These are phyloP conservation scores for Carex littledalei DNA, from an alignment of 176 grass and related monocot species.

Conservation along the genomic window DNA sequence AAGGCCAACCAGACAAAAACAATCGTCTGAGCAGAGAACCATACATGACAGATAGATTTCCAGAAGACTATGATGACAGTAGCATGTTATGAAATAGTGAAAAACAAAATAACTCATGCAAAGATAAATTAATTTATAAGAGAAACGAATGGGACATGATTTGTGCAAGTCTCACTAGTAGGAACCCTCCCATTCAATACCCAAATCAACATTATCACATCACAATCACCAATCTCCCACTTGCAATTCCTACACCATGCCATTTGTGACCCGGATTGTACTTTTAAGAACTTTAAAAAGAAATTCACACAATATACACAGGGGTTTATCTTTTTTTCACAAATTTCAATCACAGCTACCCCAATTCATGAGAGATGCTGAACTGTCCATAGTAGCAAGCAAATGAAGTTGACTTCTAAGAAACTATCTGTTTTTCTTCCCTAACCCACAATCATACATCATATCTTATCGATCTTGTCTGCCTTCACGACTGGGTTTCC, in stretches of 20 bases:
- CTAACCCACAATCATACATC: constrained; percentile 15
- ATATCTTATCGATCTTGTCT: constrained; percentile 55
- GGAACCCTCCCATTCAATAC: constrained; percentile 9
- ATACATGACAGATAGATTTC: neutral
- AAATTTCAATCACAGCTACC: neutral
- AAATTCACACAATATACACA: constrained; percentile 22
- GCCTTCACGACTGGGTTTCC: constrained; percentile 48
- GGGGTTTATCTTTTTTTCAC: constrained; percentile 1
- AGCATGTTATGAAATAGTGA: neutral
- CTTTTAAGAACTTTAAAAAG: neutral
- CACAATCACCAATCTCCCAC: neutral
- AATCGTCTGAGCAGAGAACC: neutral
- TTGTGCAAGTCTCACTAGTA: constrained; percentile 5
- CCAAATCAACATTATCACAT: constrained; percentile 20
- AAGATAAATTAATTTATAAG: constrained; percentile 3
- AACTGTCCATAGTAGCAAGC: neutral
- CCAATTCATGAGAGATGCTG: constrained; percentile 4
- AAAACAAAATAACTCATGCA: neutral
- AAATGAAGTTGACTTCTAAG: constrained; percentile 14
- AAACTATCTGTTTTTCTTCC: neutral
- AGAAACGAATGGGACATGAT: neutral
- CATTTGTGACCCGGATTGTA: constrained; percentile 1
- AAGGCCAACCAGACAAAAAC: neutral
- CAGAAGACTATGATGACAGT: neutral
- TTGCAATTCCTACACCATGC: neutral